Evolutionary conservation across 306 rosid genomes (phyloP).

Genomic region (Cyamopsis tetragonoloba): DNA sequence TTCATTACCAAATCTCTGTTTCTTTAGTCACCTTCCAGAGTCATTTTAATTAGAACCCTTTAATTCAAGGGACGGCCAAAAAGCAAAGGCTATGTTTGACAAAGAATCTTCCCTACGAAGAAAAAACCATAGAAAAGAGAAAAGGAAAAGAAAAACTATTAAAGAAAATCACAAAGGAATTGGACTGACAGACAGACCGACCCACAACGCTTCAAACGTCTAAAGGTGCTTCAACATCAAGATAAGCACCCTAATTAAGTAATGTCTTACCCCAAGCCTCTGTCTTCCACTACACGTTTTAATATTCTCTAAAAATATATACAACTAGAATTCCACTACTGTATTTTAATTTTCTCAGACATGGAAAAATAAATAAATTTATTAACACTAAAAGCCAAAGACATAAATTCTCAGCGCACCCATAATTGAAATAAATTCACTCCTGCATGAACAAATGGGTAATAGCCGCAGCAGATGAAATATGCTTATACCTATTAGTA

Average conservation of each 20-base stretch:
- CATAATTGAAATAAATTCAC: too few relatives aligned
- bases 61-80: constrained; percentile 34
- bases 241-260: constrained; percentile 43
- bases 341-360: background rate
- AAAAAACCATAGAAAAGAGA: constrained; percentile 11
- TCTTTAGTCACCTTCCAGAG: background rate
- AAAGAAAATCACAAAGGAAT: background rate
- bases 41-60: background rate
- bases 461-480: too few relatives aligned
- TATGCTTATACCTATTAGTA: too few relatives aligned
- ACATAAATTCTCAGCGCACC: too few relatives aligned
- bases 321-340: constrained; percentile 30
- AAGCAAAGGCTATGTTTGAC: constrained; percentile 31
- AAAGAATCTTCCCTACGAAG: constrained; percentile 44
- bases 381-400: too few relatives aligned
- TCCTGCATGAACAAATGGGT: too few relatives aligned
- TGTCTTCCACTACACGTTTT: constrained; percentile 4
- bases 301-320: background rate
- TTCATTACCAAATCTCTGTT: too few relatives aligned
- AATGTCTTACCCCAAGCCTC: background rate
- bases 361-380: too few relatives aligned
- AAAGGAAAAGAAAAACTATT: constrained; percentile 10
- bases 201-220: constrained; percentile 15
- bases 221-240: constrained; percentile 57
- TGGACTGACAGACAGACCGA: constrained; percentile 14